phyloP scores from a whole-genome alignment of 2,329 filamentous ascomycete species.

The Sporothrix phasma region DNA sequence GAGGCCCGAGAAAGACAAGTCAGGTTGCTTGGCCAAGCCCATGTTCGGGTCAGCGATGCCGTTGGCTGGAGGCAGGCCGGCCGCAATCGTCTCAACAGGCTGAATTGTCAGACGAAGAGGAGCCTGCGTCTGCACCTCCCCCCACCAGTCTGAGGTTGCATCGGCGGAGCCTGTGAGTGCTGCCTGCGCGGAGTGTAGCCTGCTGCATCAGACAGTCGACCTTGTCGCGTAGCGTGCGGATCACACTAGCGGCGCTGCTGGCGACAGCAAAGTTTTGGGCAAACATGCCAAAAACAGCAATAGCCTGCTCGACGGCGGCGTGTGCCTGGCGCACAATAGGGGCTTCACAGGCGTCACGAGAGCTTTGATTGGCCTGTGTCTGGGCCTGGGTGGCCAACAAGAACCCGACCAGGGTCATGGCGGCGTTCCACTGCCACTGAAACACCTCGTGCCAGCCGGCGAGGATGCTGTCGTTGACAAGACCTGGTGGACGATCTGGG shows the following conservation, averaged over 20 bases:
- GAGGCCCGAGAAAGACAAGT: neutral
- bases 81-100: too few species aligned
- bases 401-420: neutral
- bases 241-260: neutral
- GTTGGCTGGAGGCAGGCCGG: neutral
- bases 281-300: slow-evolving; percentile 3
- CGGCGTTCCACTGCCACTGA: slow-evolving; percentile 9
- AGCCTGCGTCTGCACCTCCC: neutral
- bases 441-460: slow-evolving; percentile 2
- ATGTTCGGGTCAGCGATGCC: neutral
- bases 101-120: neutral
- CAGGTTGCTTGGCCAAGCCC: neutral
- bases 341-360: neutral
- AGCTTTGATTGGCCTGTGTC: neutral
- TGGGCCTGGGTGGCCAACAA: neutral
- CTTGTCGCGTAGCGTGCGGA: neutral
- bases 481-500: slow-evolving; percentile 4
- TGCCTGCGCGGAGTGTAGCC: neutral
- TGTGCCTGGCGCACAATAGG: neutral
- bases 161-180: neutral
- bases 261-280: slow-evolving; percentile 2
- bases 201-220: neutral
- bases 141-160: neutral
- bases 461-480: neutral
- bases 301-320: neutral